Evolutionary conservation across 108 stramenopile genomes (phyloP), one percentile per base, ranked within the genome.

Genomic region (Stephanodiscus triporus): DNA sequence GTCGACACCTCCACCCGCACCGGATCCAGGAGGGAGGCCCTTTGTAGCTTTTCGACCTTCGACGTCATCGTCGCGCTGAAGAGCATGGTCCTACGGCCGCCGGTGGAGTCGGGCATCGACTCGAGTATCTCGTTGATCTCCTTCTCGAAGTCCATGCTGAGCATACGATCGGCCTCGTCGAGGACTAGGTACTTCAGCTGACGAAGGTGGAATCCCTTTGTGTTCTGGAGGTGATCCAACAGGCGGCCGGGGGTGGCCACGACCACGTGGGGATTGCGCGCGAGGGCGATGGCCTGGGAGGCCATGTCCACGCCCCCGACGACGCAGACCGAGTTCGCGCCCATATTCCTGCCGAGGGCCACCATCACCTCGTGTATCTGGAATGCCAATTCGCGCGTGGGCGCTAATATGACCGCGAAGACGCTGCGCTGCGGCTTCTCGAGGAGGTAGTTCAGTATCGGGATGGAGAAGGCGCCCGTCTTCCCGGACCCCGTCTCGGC

Each of bases 131-230:
- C 85, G 77, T 97, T 93, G 63, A 98, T 87, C 59, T 97, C 97
- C 68, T 90, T 76, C 62, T 95, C 94, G 73, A 95, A 95, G 64
- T 95, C 94, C 89, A 95, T 84, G 26, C 75, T 77, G 6, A 99
- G 83, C 98, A 99, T 99, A 6, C 99, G 86, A 84, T 99, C 99
- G 9, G 99, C 99, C 73, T 99, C 99, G 78, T 99, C 99, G 82
- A 99, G 75, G 3, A 99, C 95, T 26, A 99, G 83, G 85, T 92
- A 99, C 61, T 88, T 86, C 34, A 96, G 53, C 47, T 94, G 86
- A 26, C 96, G 89, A 65, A 98, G 72, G 81, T 92, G 77, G 75
- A 99, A 99, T 24, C 98, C 98, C 65, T 99, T 99, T 43, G 98
- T 99, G 85, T 99, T 97, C 73, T 96, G 91, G 58, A 99, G 77